Conservation (phyloP, 164 flowering plant species). For the Cinnamomum chago region DNA sequence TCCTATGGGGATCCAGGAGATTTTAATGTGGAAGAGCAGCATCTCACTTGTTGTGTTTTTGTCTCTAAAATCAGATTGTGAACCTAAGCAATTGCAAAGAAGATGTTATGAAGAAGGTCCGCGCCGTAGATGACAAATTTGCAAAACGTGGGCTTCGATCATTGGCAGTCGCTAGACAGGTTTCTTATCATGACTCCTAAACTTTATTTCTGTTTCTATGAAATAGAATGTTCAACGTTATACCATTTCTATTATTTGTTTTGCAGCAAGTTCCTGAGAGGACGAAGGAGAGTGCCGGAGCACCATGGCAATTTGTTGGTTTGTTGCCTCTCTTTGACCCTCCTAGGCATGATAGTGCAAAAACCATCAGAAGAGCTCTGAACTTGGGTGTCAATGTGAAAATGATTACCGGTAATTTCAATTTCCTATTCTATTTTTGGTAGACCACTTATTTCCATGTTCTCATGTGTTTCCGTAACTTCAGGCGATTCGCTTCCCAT, state of each 20-base stretch:
- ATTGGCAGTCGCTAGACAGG: constrained; percentile 37
- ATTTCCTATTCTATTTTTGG: background rate
- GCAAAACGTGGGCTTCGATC: constrained; percentile 41
- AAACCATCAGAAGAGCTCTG: constrained; percentile 34
- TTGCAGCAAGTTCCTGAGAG: constrained; percentile 34
- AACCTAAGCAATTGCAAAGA: constrained; percentile 31
- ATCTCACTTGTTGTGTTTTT: background rate
- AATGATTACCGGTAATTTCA: constrained; percentile 31
- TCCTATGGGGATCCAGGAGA: background rate
- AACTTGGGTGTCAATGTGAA: constrained; percentile 36
- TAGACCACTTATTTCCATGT: background rate
- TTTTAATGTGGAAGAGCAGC: background rate
- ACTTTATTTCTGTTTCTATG: background rate
- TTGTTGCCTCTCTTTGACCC: constrained; percentile 38
- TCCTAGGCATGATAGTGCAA: constrained; percentile 36
- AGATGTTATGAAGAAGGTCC: constrained; percentile 31
- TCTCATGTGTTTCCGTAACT: background rate
- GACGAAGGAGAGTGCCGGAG: constrained; percentile 30
- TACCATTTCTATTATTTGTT: background rate
- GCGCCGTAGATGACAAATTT: constrained; percentile 30
- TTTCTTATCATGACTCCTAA: background rate
- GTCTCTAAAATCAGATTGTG: constrained; percentile 21
- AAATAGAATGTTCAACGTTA: background rate
- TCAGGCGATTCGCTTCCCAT: constrained; percentile 41
- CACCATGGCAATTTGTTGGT: constrained; percentile 43